Evolutionary conservation across 306 rosid species (phyloP).

Genomic region (Trifolium fragiferum): DNA sequence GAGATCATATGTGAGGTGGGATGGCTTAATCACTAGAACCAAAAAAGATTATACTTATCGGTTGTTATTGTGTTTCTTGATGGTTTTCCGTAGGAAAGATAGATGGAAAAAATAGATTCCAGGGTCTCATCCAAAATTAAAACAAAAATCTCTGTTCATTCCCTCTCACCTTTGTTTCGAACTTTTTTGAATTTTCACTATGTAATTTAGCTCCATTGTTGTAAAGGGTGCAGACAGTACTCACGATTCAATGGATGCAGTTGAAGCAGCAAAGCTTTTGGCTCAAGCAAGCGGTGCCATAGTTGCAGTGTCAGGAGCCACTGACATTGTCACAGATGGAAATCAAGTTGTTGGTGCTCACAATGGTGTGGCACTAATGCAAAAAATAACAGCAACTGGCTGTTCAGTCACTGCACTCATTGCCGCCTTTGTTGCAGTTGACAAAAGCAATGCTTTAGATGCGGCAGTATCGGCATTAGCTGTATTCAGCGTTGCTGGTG

Average conservation of each 20-base stretch:
- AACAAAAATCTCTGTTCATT: not conserved
- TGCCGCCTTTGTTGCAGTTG: slow-evolving; percentile 88
- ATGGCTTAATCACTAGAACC: not conserved
- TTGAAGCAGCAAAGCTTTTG: slow-evolving; percentile 78
- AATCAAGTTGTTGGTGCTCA: slow-evolving; percentile 72
- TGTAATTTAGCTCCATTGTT: slow-evolving; percentile 40
- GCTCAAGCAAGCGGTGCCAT: slow-evolving; percentile 73
- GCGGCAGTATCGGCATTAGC: slow-evolving; percentile 71
- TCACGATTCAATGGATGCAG: slow-evolving; percentile 78
- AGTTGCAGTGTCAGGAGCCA: slow-evolving; percentile 88
- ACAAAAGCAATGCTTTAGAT: slow-evolving; percentile 64
- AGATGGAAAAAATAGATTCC: not conserved
- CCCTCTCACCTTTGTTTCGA: not conserved
- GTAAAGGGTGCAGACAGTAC: slow-evolving; percentile 78
- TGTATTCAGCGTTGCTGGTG: slow-evolving; percentile 76
- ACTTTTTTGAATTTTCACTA: slow-evolving; percentile 21
- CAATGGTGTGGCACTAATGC: slow-evolving; percentile 93
- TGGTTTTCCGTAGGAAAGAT: not conserved
- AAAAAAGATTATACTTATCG: not conserved
- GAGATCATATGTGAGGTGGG: not conserved
- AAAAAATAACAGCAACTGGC: slow-evolving; percentile 85
- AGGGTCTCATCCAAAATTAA: not conserved
- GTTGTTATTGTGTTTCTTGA: not conserved
- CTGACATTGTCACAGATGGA: slow-evolving; percentile 85
- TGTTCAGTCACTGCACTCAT: slow-evolving; percentile 89